Conservation (phyloP, 768 basidiomycete species). For the Coprinellus aureogranulatus region DNA sequence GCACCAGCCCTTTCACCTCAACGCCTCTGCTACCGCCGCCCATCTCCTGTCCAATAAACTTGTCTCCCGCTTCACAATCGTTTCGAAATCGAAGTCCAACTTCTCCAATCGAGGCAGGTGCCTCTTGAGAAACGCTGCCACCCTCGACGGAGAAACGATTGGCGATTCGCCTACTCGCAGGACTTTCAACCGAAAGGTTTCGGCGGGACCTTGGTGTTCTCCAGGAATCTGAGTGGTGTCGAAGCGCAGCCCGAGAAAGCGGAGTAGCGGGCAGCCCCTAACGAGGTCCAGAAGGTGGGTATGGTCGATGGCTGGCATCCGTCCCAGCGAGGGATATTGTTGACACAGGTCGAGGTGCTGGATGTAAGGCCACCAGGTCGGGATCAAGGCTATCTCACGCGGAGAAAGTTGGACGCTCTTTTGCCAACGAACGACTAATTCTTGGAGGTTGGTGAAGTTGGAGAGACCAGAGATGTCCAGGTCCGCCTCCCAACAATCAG, state of each 20-base stretch:
- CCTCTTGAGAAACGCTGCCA: not conserved
- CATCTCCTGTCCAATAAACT: not conserved
- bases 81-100: not conserved
- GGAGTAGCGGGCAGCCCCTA: too few species aligned
- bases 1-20: too few species aligned
- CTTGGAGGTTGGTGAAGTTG: too few species aligned
- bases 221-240: not conserved
- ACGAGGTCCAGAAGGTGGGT: not conserved
- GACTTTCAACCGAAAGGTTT: not conserved
- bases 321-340: not conserved
- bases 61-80: not conserved
- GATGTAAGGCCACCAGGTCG: not conserved
- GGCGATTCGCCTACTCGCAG: not conserved
- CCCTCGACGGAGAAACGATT: not conserved
- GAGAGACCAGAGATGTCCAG: too few species aligned
- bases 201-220: not conserved
- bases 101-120: not conserved
- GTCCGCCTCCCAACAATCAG: too few species aligned
- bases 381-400: not conserved
- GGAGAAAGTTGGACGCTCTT: not conserved
- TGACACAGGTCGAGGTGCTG: not conserved
- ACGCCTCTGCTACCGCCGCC: not conserved
- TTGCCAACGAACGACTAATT: too few species aligned
- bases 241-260: not conserved
- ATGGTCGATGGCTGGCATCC: not conserved